A percentile compares a stretch with the other conserved stretches of the same genome.
These are phyloP conservation scores for Sporisorium scitamineum DNA, from an alignment of 1,284 basidiomycete genomes.

Conservation along the genomic window DNA sequence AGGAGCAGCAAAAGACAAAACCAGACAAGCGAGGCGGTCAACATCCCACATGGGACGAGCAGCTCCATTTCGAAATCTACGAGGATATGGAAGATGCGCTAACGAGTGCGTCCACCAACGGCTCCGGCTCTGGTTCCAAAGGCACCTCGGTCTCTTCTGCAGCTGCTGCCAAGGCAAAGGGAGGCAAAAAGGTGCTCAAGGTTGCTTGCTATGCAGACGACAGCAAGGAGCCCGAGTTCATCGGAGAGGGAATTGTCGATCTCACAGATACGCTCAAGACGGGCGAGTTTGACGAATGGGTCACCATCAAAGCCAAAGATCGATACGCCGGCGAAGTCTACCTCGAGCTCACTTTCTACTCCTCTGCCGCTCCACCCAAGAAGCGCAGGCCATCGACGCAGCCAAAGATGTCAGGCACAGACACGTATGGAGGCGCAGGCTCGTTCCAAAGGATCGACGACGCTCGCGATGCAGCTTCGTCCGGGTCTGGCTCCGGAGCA, in stretches of 20 bases:
- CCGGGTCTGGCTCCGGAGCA: slow-evolving; percentile 22
- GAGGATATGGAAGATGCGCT: slow-evolving; percentile 81
- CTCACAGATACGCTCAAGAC: slow-evolving; percentile 89
- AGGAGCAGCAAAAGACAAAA: slow-evolving; percentile 75
- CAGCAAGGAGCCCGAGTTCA: slow-evolving; percentile 91
- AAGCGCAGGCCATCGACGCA: slow-evolving; percentile 49
- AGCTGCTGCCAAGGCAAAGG: slow-evolving; percentile 72
- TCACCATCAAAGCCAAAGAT: slow-evolving; percentile 72
- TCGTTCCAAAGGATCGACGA: slow-evolving; percentile 55
- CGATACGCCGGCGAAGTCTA: slow-evolving; percentile 68
- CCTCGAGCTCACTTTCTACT: slow-evolving; percentile 68
- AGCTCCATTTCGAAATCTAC: slow-evolving; percentile 89
- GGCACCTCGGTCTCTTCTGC: slow-evolving; percentile 71
- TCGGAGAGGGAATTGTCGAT: slow-evolving; percentile 89
- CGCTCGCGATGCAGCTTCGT: slow-evolving; percentile 25
- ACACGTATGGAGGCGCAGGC: slow-evolving; percentile 63
- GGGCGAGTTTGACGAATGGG: slow-evolving; percentile 99
- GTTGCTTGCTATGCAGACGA: slow-evolving; percentile 95
- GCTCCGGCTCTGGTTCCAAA: slow-evolving; percentile 28
- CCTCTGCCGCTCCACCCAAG: slow-evolving; percentile 60
- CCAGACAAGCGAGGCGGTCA: slow-evolving; percentile 94
- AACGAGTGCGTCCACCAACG: slow-evolving; percentile 62
- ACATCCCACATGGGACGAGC: slow-evolving; percentile 98
- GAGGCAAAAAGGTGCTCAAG: slow-evolving; percentile 81
- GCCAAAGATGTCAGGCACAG: slow-evolving; percentile 38